Evolutionary conservation across 768 basidiomycete species (phyloP).

Genomic region (Macrolepiota albuminosa): DNA sequence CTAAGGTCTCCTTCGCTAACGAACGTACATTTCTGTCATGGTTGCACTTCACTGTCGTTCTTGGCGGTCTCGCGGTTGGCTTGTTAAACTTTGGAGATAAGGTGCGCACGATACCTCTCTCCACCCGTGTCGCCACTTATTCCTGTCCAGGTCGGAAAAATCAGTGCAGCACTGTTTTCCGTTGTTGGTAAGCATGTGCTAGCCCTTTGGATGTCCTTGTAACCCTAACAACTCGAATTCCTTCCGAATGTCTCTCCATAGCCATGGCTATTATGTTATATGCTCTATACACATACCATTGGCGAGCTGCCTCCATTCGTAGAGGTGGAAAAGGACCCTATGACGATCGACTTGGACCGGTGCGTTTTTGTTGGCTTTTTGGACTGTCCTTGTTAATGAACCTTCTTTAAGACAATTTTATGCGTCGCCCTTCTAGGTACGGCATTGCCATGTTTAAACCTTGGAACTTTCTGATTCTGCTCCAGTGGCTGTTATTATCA

Average conservation of each 20-base stretch:
- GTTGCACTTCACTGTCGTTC: constrained; percentile 97
- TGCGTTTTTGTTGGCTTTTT: constrained; percentile 37
- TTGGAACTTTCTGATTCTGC: constrained; percentile 2
- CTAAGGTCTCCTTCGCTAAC: constrained; percentile 93
- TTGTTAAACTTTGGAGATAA: constrained; percentile 98
- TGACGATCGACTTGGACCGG: constrained; percentile 93
- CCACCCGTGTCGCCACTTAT: background rate
- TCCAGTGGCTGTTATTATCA: constrained; percentile 77
- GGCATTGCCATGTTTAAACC: constrained; percentile 11
- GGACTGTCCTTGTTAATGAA: background rate
- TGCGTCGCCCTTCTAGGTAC: constrained; percentile 78
- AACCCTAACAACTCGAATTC: background rate
- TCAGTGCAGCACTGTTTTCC: constrained; percentile 96
- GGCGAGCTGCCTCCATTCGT: constrained; percentile 92
- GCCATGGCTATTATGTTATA: constrained; percentile 98
- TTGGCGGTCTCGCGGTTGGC: constrained; percentile 94
- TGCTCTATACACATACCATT: constrained; percentile 92
- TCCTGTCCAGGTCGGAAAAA: constrained; percentile 75
- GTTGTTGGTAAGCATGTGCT: constrained; percentile 60
- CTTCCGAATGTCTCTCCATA: constrained; percentile 22
- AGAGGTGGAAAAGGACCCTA: constrained; percentile 91
- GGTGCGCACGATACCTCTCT: constrained; percentile 35
- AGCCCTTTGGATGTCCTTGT: constrained; percentile 3
- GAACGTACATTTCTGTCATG: constrained; percentile 97
- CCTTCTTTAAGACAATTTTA: constrained; percentile 60